phyloP scores from a whole-genome alignment of 2,329 filamentous ascomycete genomes.

The Xenoacremonium recifei region DNA sequence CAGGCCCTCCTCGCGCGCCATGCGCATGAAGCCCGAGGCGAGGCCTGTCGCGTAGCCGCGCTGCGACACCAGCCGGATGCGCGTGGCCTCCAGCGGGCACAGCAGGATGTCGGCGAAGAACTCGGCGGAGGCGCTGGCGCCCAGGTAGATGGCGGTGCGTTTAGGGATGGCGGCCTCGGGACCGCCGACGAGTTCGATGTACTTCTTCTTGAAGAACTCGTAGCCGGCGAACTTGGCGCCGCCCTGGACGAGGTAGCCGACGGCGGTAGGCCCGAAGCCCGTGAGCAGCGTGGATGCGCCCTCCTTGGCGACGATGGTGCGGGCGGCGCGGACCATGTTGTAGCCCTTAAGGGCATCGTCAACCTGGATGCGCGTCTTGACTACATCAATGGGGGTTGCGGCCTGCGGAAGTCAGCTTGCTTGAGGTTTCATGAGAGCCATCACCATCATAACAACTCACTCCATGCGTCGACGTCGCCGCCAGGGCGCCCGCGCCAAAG shows the following conservation, averaged over 20 bases:
- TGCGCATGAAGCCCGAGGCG: slow-evolving; percentile 69
- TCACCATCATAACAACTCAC: too few relatives aligned
- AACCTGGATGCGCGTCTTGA: slow-evolving; percentile 91
- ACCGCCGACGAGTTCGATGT: slow-evolving; percentile 66
- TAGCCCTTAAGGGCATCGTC: slow-evolving; percentile 82
- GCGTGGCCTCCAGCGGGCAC: slow-evolving; percentile 86
- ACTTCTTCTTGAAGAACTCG: slow-evolving; percentile 91
- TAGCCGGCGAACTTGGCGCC: slow-evolving; percentile 91
- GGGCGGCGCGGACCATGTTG: slow-evolving; percentile 77
- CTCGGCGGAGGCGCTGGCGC: slow-evolving; percentile 66
- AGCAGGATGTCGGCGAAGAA: slow-evolving; percentile 78
- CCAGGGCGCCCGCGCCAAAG: slow-evolving; percentile 52
- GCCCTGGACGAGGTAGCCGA: slow-evolving; percentile 87
- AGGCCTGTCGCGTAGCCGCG: slow-evolving; percentile 74
- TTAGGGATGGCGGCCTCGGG: slow-evolving; percentile 42
- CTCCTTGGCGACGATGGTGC: slow-evolving; percentile 75
- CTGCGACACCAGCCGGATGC: slow-evolving; percentile 76
- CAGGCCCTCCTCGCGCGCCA: slow-evolving; percentile 72
- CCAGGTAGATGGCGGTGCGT: slow-evolving; percentile 67
- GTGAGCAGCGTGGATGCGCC: slow-evolving; percentile 78
- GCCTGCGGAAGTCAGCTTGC: slow-evolving; percentile 32
- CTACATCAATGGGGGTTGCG: slow-evolving; percentile 62
- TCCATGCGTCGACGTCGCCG: slow-evolving; percentile 50
- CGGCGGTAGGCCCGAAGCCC: slow-evolving; percentile 80
- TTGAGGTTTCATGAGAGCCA: background rate